These are phyloP conservation scores for Sesbania bispinosa DNA, from an alignment of 306 rosid genomes.

Conservation along the genomic window DNA sequence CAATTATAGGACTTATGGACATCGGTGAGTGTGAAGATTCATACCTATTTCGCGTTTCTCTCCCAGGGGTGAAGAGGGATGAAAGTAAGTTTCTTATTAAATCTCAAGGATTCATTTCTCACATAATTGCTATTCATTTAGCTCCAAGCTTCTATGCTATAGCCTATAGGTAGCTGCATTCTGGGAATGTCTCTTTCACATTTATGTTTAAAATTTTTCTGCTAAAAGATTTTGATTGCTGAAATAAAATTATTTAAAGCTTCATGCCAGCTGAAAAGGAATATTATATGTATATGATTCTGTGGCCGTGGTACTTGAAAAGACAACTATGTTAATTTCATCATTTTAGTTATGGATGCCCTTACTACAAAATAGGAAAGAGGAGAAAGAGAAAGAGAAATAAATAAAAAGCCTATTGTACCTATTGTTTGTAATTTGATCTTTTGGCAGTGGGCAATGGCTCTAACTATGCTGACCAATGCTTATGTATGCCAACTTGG, in stretches of 20 bases:
- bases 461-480: background rate
- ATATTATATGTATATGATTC: background rate
- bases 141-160: slow-evolving; percentile 7
- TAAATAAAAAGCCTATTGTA: background rate
- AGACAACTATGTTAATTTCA: background rate
- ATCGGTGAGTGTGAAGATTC: slow-evolving; percentile 76
- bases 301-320: slow-evolving; percentile 12
- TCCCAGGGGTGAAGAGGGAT: slow-evolving; percentile 79
- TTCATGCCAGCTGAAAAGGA: background rate
- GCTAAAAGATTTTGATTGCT: background rate
- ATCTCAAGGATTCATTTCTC: background rate
- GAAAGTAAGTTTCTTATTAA: slow-evolving; percentile 60
- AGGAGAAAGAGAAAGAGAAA: background rate
- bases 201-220: background rate
- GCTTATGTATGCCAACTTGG: background rate
- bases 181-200: slow-evolving; percentile 6
- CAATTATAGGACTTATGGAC: slow-evolving; percentile 63
- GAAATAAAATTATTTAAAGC: too few relatives aligned
- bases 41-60: slow-evolving; percentile 68
- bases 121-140: slow-evolving; percentile 8
- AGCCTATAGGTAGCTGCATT: background rate
- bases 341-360: background rate
- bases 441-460: background rate
- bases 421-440: background rate
- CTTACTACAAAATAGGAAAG: background rate